phyloP scores from a whole-genome alignment of 208 protist species.

The Porcisia deanei region DNA sequence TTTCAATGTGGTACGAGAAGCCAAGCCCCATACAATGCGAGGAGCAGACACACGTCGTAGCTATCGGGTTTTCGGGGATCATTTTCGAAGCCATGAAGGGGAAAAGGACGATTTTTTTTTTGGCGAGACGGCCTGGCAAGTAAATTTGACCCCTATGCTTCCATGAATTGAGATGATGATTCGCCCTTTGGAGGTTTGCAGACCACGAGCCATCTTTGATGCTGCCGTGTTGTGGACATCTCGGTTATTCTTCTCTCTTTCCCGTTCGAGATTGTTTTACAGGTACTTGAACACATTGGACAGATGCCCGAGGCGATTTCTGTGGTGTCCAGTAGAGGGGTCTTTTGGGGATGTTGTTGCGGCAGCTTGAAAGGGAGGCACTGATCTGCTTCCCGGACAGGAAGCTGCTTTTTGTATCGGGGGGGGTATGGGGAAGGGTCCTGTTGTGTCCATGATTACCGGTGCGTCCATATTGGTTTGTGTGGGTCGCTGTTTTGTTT shows the following conservation, averaged over 20 bases:
- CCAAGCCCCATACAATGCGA: no score
- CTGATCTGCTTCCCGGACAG: neutral
- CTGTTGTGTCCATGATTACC: neutral
- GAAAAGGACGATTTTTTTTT: no score
- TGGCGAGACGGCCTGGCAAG: no score
- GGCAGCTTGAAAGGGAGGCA: neutral
- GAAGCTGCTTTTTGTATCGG: neutral
- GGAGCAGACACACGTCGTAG: no score
- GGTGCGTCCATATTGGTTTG: neutral
- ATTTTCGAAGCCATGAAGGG: no score
- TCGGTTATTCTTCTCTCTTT: neutral
- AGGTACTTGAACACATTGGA: neutral
- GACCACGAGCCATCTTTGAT: neutral
- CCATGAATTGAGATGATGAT: no score
- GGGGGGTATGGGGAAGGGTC: neutral
- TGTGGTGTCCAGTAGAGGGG: neutral
- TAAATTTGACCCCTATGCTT: no score
- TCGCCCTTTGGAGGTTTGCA: no score
- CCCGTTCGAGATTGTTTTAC: neutral
- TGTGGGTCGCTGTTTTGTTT: neutral
- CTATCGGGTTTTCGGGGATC: no score
- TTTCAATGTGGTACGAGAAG: no score
- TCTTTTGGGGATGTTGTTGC: neutral
- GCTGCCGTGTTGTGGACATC: neutral
- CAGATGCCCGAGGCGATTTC: neutral